Base-by-base conservation (phyloP, 1,139 yeast genomes). In the Keqinozyma sinolaborantium region DNA sequence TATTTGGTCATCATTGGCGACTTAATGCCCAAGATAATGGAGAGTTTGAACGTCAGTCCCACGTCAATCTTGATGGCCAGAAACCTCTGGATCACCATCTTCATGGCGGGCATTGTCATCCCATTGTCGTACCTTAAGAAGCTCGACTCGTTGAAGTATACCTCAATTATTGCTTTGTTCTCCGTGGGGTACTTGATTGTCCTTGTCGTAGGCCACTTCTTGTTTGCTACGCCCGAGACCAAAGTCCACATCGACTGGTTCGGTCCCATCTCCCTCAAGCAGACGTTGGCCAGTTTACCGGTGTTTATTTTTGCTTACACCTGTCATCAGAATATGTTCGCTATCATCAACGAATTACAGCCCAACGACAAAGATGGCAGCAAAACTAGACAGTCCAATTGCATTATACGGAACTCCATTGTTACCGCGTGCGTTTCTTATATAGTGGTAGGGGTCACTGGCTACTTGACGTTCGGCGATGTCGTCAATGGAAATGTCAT, bases 231-330 rank as follows among this genome's bases (percentile, higher is more conserved):
- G 31, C 49, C 56, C 0, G 36, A 39, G 3, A 51, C 46, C 5
- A 44, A 46, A 7, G 44, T 46, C 14, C 41, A 46, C 7, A 40
- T 64, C 16, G 58, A 56, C 30, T 51, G 56, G 48, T 27, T 56
- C 23, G 73, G 74, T 4, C 74, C 74, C 1, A 45, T 60, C 14
- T 62, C 70, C 11, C 38, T 58, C 42, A 55, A 52, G 32, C 48
- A 54, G 14, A 67, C 74, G 5, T 49, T 69, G 33, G 44, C 60
- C 18, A 63, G 95, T 4, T 77, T 92, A 48, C 95, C 96, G n/a
- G 83, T 92, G 43, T 77, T 92, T 36, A 84, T 92, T 12, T 87
- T 94, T 63, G 97, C 97, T 3, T 94, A 79, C 57, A 90, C 97
- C 1, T 95, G 97, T 40, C 95, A 92, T 44, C 97, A 92, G 63